These are phyloP conservation scores for Chalciporus sphaerocephalus DNA, from an alignment of 768 basidiomycete genomes.

Conservation along the genomic window DNA sequence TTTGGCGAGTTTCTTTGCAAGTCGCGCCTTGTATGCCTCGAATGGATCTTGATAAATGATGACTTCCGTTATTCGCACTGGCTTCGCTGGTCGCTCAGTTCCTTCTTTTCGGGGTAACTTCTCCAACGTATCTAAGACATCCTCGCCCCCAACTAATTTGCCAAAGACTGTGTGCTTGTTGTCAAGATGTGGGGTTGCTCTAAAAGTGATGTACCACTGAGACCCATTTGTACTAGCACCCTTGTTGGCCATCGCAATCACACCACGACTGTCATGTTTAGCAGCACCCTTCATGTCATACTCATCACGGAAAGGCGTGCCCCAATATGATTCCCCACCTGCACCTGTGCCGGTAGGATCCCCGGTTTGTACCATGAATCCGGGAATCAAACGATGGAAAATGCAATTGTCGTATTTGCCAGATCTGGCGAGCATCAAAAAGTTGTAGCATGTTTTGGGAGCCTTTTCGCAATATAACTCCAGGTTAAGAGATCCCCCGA, in stretches of 20 bases:
- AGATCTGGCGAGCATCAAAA: slow-evolving; percentile 84
- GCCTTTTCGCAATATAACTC: slow-evolving; percentile 92
- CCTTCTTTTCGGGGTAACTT: slow-evolving; percentile 75
- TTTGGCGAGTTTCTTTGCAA: slow-evolving; percentile 68
- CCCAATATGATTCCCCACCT: slow-evolving; percentile 93
- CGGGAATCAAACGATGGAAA: slow-evolving; percentile 91
- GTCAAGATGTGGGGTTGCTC: slow-evolving; percentile 77
- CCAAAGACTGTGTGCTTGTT: slow-evolving; percentile 96
- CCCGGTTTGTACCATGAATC: slow-evolving; percentile 99
- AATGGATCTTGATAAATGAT: slow-evolving; percentile 94
- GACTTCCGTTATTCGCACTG: slow-evolving; percentile 80
- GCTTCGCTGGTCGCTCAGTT: slow-evolving; percentile 82
- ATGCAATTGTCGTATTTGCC: slow-evolving; percentile 88
- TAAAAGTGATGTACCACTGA: slow-evolving; percentile 93
- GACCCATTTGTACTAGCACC: slow-evolving; percentile 90
- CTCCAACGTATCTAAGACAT: slow-evolving; percentile 82
- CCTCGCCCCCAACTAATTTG: slow-evolving; percentile 93
- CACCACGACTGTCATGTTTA: slow-evolving; percentile 80
- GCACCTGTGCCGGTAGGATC: slow-evolving; percentile 95
- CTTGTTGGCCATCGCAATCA: slow-evolving; percentile 93
- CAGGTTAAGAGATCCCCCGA: slow-evolving; percentile 82
- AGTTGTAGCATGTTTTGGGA: slow-evolving; percentile 98
- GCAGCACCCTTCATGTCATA: slow-evolving; percentile 83
- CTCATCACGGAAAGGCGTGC: slow-evolving; percentile 94
- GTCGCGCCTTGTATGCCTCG: slow-evolving; percentile 82